phyloP scores from a whole-genome alignment of 2,329 filamentous ascomycete genomes.

The Fusarium devonianum region DNA sequence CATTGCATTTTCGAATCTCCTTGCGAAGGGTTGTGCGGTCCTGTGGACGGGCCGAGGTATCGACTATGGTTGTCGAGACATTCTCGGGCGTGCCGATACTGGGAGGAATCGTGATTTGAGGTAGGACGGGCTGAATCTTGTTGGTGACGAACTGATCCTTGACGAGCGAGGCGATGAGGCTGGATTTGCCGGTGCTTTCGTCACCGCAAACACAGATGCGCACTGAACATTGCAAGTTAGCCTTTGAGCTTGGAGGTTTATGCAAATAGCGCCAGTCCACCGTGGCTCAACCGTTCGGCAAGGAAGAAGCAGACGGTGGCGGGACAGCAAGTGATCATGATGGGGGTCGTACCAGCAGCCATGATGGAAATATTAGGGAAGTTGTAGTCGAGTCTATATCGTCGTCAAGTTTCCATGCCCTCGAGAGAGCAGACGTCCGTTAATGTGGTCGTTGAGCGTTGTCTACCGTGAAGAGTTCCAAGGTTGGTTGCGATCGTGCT shows the following conservation, averaged over 20 bases:
- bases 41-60: conserved; percentile 93
- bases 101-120: conserved; percentile 93
- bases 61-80: conserved; percentile 96
- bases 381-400: conserved; percentile 28
- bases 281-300: not conserved
- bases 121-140: conserved; percentile 93
- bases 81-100: conserved; percentile 94
- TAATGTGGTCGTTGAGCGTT: conserved; percentile 14
- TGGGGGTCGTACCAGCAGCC: conserved; percentile 35
- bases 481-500: conserved; percentile 9
- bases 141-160: conserved; percentile 96
- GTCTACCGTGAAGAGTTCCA: conserved; percentile 11
- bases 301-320: not conserved
- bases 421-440: conserved; percentile 15
- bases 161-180: conserved; percentile 91
- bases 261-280: not conserved
- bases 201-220: conserved; percentile 97
- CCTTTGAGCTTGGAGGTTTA: not conserved
- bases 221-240: conserved; percentile 56
- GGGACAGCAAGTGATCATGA: conserved; percentile 5
- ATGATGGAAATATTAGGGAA: conserved; percentile 34
- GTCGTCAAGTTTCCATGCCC: conserved; percentile 32
- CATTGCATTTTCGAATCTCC: conserved; percentile 95
- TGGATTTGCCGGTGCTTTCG: conserved; percentile 93
- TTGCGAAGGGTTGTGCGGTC: conserved; percentile 89